A percentile compares a stretch with the other conserved stretches of the same genome.
phyloP scores from a whole-genome alignment of 768 basidiomycete genomes.

The Hericium erinaceus region DNA sequence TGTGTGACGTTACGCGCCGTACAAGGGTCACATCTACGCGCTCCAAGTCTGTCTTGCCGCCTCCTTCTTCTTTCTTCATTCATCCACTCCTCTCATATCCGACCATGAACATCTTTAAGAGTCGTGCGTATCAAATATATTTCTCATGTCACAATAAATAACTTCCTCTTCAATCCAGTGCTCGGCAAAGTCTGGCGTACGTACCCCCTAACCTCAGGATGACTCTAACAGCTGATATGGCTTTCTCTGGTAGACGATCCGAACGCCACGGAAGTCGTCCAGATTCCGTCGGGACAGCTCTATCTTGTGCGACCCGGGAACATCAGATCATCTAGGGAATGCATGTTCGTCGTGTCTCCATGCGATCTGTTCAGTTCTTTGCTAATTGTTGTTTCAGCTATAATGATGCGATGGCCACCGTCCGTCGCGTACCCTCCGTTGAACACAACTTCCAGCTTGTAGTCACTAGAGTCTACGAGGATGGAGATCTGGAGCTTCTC shows the following conservation, averaged over 20 bases:
- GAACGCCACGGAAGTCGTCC: conserved; percentile 90
- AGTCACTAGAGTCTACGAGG: conserved; percentile 93
- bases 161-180: conserved; percentile 38
- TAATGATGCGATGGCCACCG: conserved; percentile 91
- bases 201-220: conserved; percentile 24
- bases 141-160: not conserved
- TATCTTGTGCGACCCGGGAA: conserved; percentile 87
- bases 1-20: conserved; percentile 8
- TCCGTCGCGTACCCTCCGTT: conserved; percentile 70
- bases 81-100: conserved; percentile 14
- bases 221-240: conserved; percentile 17
- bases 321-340: conserved; percentile 87
- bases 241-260: conserved; percentile 62
- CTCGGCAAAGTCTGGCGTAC: conserved; percentile 92
- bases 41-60: conserved; percentile 14
- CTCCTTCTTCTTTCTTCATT: conserved; percentile 3
- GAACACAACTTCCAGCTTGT: conserved; percentile 86
- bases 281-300: conserved; percentile 86
- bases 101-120: conserved; percentile 81
- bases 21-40: conserved; percentile 8
- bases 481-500: conserved; percentile 89
- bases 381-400: conserved; percentile 43
- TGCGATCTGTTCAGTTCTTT: not conserved
- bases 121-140: conserved; percentile 32
- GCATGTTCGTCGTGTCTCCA: conserved; percentile 63